Percentiles rank a stretch among this genome's conserved stretches.
Evolutionary conservation across 441 rosid species (phyloP).

Genomic region (Geranium incanum): DNA sequence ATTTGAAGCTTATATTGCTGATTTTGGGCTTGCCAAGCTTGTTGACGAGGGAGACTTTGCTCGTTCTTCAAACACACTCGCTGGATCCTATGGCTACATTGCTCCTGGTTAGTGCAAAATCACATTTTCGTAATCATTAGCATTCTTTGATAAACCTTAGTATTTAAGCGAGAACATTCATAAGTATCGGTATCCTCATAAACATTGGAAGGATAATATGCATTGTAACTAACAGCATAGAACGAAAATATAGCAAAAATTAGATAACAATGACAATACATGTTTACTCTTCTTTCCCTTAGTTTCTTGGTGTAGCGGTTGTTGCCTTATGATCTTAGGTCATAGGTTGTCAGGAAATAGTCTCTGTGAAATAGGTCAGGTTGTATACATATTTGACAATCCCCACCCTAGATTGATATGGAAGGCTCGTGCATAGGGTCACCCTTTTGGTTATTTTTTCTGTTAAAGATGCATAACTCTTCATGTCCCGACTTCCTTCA

Average conservation of each 20-base stretch:
- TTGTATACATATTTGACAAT: not conserved
- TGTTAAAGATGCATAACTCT: too few species aligned
- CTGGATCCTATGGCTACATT: slow-evolving; percentile 93
- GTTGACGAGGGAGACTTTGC: slow-evolving; percentile 82
- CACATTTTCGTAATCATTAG: not conserved
- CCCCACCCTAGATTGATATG: not conserved
- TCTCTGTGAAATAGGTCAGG: not conserved
- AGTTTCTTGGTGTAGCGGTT: not conserved
- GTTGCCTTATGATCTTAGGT: too few species aligned
- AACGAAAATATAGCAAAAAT: not conserved
- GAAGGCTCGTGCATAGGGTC: not conserved
- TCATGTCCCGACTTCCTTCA: too few species aligned
- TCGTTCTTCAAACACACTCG: slow-evolving; percentile 77
- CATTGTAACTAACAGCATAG: not conserved
- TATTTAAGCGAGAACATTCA: too few species aligned
- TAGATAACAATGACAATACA: not conserved
- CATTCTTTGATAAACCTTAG: not conserved
- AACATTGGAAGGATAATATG: not conserved
- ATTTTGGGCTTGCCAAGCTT: slow-evolving; percentile 93
- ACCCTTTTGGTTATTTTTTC: too few species aligned
- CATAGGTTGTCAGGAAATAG: too few species aligned
- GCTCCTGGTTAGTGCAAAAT: slow-evolving; percentile 67
- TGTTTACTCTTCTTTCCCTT: not conserved
- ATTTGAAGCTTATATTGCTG: slow-evolving; percentile 91
- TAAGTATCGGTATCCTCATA: not conserved